These are phyloP conservation scores for Collybiopsis confluens DNA, from an alignment of 768 basidiomycete genomes.

Conservation along the genomic window DNA sequence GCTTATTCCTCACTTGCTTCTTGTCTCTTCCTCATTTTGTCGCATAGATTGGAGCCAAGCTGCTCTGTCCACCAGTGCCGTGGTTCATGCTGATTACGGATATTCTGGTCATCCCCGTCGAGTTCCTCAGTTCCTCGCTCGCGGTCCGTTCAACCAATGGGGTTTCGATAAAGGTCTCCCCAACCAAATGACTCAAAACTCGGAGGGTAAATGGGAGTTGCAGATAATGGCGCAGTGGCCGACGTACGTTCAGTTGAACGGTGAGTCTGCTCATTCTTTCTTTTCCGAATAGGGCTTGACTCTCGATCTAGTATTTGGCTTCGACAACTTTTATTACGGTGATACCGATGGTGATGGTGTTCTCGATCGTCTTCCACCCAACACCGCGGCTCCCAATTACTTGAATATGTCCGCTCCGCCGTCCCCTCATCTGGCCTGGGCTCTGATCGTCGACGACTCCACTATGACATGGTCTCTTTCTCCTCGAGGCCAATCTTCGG, in stretches of 20 bases:
- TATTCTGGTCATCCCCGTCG: slow-evolving; percentile 59
- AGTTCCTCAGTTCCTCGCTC: slow-evolving; percentile 81
- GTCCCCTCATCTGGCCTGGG: slow-evolving; percentile 84
- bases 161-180: too few relatives aligned
- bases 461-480: slow-evolving; percentile 73
- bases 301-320: slow-evolving; percentile 71
- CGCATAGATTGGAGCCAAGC: slow-evolving; percentile 89
- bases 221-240: slow-evolving; percentile 55
- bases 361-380: slow-evolving; percentile 88
- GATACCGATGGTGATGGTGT: slow-evolving; percentile 85
- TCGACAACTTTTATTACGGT: slow-evolving; percentile 90
- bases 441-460: slow-evolving; percentile 73
- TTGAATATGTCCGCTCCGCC: slow-evolving; percentile 92
- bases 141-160: slow-evolving; percentile 77
- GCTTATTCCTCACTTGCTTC: slow-evolving; percentile 20
- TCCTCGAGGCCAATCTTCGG: slow-evolving; percentile 76
- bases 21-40: slow-evolving; percentile 18
- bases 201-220: slow-evolving; percentile 70
- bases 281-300: slow-evolving; percentile 87
- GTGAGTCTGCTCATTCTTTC: slow-evolving; percentile 83
- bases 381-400: slow-evolving; percentile 79
- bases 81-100: slow-evolving; percentile 74
- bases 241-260: slow-evolving; percentile 89
- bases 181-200: slow-evolving; percentile 74
- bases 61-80: slow-evolving; percentile 55